Base-by-base conservation (phyloP, 306 rosid species). In the Betula pendula region DNA sequence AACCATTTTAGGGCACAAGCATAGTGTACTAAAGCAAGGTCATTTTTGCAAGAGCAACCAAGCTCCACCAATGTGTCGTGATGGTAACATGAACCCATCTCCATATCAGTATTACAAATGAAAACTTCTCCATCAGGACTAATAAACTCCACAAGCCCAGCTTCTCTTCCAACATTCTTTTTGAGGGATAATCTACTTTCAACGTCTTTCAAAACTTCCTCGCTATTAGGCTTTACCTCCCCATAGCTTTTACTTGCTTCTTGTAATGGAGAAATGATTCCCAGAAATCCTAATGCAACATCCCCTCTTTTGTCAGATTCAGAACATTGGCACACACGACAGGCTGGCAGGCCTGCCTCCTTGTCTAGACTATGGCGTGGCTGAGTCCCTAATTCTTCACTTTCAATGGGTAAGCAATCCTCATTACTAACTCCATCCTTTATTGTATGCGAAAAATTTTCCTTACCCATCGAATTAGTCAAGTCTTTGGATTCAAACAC, bases 1-100 rank as follows among this genome's bases (percentile, higher is more conserved):
- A 95, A 95, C 99, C 99, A 95, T 77, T 95, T 95, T 45, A 95
- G 91, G 35, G 99, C 99, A 81, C 99, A 95, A 6, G 97, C 92
- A 71, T 95, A 95, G 77, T 95, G 99, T 68, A 92, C 97, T 56
- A 91, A 76, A 77, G 92, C 99, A 74, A 95, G 96, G 81, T 95
- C 99, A 81, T 84, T 90, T 86, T 95, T 95, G 85, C 99, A 95
- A 79, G 87, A 89, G 81, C 99, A 95, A 44, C 99, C 99, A 77
- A 95, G 99, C 85, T 92, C 97, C 42, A 92, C 59, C 59, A 95
- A 81, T 27, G 83, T 75, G 82, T 88, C 96, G 74, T 83, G 89
- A 35, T 53, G 51, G 70, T 80, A 88, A 84, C 85, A 79, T 47
- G 92, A 80, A 66, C 99, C 97, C 81, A 58, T 80, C 83, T 95